A percentile compares a stretch with the other conserved stretches of the same genome.
These are phyloP conservation scores for Flammula alnicola DNA, from an alignment of 1,284 basidiomycete genomes.

Conservation along the genomic window DNA sequence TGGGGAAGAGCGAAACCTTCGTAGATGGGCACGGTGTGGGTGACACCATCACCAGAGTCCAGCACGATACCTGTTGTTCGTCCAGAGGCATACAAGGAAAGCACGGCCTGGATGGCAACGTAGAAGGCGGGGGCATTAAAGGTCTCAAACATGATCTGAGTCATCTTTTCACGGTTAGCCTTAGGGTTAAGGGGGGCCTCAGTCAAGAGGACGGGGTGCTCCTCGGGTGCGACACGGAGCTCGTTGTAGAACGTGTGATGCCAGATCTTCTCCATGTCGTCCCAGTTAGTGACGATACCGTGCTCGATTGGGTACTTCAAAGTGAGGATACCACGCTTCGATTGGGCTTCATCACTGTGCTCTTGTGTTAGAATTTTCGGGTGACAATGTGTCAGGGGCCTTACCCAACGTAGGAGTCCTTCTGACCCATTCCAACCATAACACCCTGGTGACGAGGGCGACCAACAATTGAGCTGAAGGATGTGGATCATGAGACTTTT, in stretches of 20 bases:
- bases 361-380: neutral
- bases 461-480: conserved; percentile 82
- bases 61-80: conserved; percentile 93
- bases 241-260: conserved; percentile 92
- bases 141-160: conserved; percentile 97
- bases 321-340: conserved; percentile 94
- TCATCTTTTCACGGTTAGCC: conserved; percentile 96
- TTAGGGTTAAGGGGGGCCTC: conserved; percentile 94
- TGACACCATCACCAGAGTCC: conserved; percentile 94
- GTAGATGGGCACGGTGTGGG: conserved; percentile 94
- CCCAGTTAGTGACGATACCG: conserved; percentile 96
- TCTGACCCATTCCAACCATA: conserved; percentile 89
- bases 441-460: conserved; percentile 92
- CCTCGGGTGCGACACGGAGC: conserved; percentile 82
- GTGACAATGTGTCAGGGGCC: conserved; percentile 24
- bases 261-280: conserved; percentile 97
- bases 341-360: conserved; percentile 87
- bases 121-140: conserved; percentile 96
- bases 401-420: conserved; percentile 87
- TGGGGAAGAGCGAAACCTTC: conserved; percentile 96
- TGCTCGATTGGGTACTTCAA: conserved; percentile 87
- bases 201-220: conserved; percentile 92
- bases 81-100: conserved; percentile 92
- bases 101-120: conserved; percentile 91
- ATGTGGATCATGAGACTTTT: neutral